phyloP scores from a whole-genome alignment of 164 flowering plant species.

The grape (Vitis vinifera) region DNA sequence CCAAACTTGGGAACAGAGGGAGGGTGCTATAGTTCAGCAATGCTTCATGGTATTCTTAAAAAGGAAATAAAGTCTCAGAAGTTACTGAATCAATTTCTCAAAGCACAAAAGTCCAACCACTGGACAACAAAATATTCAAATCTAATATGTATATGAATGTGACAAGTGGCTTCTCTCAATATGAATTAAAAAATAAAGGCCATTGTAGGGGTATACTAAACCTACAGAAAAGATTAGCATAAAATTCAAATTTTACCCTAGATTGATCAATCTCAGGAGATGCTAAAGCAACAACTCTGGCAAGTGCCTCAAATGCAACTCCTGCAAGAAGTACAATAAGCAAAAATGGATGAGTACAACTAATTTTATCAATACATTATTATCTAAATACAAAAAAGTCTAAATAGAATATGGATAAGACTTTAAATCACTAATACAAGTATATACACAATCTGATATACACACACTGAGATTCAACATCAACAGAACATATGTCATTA shows the following conservation, averaged over 20 bases:
- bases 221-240: not conserved
- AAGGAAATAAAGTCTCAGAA: too few species aligned
- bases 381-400: too few species aligned
- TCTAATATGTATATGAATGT: too few species aligned
- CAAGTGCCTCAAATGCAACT: conserved; percentile 80
- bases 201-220: not conserved
- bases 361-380: too few species aligned
- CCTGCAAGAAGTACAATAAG: conserved; percentile 44
- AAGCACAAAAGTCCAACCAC: too few species aligned
- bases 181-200: too few species aligned
- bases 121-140: too few species aligned
- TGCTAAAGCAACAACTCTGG: conserved; percentile 80
- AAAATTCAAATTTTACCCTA: conserved; percentile 44
- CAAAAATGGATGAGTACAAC: not conserved
- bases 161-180: too few species aligned
- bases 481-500: not conserved
- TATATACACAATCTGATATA: not conserved
- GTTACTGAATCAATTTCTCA: too few species aligned
- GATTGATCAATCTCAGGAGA: conserved; percentile 75
- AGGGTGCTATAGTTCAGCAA: too few species aligned
- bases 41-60: too few species aligned
- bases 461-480: not conserved
- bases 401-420: not conserved
- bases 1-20: too few species aligned
- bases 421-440: not conserved